Base-by-base conservation (phyloP, 805 yeast genomes). In the Saccharomycodes ludwigii region DNA sequence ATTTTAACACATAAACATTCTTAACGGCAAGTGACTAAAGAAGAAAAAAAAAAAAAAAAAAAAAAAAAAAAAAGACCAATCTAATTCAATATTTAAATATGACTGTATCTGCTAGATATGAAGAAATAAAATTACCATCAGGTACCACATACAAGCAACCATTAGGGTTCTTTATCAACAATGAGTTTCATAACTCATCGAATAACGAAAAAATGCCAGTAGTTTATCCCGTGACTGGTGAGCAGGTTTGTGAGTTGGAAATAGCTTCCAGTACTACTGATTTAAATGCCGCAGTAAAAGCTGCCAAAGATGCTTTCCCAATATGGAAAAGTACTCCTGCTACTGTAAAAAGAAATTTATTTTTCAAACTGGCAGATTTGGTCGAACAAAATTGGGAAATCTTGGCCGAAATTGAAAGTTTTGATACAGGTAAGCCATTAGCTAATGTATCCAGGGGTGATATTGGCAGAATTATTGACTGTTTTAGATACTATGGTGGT, bases 371-470 rank as follows among this genome's bases (percentile, higher is more conserved):
- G 34, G 88, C 93, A 25, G 82, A 77, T 38, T 59, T 76, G 45
- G 52, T 82, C 37, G 91, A 81, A 48, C 63, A 66, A 42, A 60
- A 83, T 46, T 64, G 71, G 22, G 83, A 78, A 39, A 57, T 69
- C 21, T 56, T 84, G 32, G 82, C 93, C 19, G 61, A 69, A 28
- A 75, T 83, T 46, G 95, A 83, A 60, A 65, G 91, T 21, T 60
- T 75, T 44, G 93, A 83, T 54, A 79, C 82, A 48, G 95, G 95
- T 57, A 83, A 82, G 62, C 73, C 88, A 24, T 58, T 76, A 39
- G 51, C 58, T 27, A 67, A 72, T 52, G 71, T 85, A 13, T 30
- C 37, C 20, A 57, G 66, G 41, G 81, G 79, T 36, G 94, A 83
- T 50, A 73, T 84, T 40, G 73, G 64, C 21, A 67, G 76, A 41